Evolutionary conservation across 2,329 filamentous ascomycete genomes (phyloP).

Genomic region (Cercospora janseana): DNA sequence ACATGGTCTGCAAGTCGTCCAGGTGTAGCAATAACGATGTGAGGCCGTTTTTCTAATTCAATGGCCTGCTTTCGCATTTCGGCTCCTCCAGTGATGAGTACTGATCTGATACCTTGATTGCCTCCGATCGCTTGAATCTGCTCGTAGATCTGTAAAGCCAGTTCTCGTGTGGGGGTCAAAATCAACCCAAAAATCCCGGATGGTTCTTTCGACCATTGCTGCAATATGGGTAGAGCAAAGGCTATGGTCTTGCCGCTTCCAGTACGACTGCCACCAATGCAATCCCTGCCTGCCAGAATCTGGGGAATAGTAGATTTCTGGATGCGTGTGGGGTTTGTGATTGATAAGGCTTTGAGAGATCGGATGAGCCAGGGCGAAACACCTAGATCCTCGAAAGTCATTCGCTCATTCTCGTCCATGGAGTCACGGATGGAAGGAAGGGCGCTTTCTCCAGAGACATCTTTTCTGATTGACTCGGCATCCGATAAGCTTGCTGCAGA

Average conservation of each 20-base stretch:
- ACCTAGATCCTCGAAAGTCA: slow-evolving; percentile 36
- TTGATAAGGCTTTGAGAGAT: slow-evolving; percentile 74
- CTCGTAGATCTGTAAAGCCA: slow-evolving; percentile 93
- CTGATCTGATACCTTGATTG: slow-evolving; percentile 79
- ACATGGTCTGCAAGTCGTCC: slow-evolving; percentile 93
- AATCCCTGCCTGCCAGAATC: slow-evolving; percentile 86
- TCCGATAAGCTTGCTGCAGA: neutral
- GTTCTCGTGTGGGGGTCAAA: slow-evolving; percentile 84
- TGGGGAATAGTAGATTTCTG: slow-evolving; percentile 90
- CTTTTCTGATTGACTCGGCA: neutral
- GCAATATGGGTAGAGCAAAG: slow-evolving; percentile 90
- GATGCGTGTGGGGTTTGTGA: slow-evolving; percentile 85
- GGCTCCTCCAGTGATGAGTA: slow-evolving; percentile 86
- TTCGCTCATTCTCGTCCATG: slow-evolving; percentile 29
- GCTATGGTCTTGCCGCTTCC: slow-evolving; percentile 97
- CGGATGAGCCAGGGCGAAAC: slow-evolving; percentile 70
- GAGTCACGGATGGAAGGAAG: slow-evolving; percentile 30
- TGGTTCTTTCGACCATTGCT: slow-evolving; percentile 90
- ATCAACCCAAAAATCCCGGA: slow-evolving; percentile 87
- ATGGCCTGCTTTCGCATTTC: slow-evolving; percentile 93
- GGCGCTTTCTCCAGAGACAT: neutral
- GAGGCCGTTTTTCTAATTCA: slow-evolving; percentile 74
- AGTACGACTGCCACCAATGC: slow-evolving; percentile 89
- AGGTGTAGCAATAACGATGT: slow-evolving; percentile 91
- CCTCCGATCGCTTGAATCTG: slow-evolving; percentile 92